A percentile compares a stretch with the other conserved stretches of the same genome.
phyloP scores from a whole-genome alignment of 306 rosid genomes.

The Dryas alaskensis region DNA sequence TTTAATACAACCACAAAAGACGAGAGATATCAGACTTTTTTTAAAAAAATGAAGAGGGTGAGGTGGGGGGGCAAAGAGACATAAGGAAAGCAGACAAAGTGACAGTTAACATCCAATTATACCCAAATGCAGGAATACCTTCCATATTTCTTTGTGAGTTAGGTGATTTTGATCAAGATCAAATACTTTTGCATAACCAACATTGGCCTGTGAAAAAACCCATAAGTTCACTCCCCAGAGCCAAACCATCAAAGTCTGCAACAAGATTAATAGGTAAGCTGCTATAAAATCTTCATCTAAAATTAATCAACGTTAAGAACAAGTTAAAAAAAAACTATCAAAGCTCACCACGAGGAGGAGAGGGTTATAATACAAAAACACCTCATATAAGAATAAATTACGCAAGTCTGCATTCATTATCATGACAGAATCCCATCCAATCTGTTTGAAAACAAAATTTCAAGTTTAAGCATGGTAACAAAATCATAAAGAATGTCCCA shows the following conservation, averaged over 20 bases:
- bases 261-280: not conserved
- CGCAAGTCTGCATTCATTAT: slow-evolving; percentile 92
- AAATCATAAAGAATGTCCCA: not conserved
- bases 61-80: too few relatives aligned
- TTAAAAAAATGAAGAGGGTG: too few relatives aligned
- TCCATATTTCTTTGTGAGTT: slow-evolving; percentile 90
- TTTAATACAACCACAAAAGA: too few relatives aligned
- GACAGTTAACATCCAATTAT: too few relatives aligned
- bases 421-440: slow-evolving; percentile 99
- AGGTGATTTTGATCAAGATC: slow-evolving; percentile 90
- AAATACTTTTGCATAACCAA: slow-evolving; percentile 73
- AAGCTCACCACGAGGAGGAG: slow-evolving; percentile 86
- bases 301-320: not conserved
- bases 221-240: slow-evolving; percentile 95
- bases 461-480: slow-evolving; percentile 17
- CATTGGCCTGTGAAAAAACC: slow-evolving; percentile 63
- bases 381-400: slow-evolving; percentile 86
- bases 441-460: slow-evolving; percentile 41
- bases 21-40: too few relatives aligned
- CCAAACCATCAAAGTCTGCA: slow-evolving; percentile 95
- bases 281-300: not conserved
- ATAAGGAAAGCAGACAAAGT: too few relatives aligned
- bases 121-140: slow-evolving; percentile 40
- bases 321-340: slow-evolving; percentile 26
- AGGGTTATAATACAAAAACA: slow-evolving; percentile 96